Percentiles rank a stretch among this genome's conserved stretches.
Conservation (phyloP, 768 basidiomycete genomes). For the Filobasidium floriforme region DNA sequence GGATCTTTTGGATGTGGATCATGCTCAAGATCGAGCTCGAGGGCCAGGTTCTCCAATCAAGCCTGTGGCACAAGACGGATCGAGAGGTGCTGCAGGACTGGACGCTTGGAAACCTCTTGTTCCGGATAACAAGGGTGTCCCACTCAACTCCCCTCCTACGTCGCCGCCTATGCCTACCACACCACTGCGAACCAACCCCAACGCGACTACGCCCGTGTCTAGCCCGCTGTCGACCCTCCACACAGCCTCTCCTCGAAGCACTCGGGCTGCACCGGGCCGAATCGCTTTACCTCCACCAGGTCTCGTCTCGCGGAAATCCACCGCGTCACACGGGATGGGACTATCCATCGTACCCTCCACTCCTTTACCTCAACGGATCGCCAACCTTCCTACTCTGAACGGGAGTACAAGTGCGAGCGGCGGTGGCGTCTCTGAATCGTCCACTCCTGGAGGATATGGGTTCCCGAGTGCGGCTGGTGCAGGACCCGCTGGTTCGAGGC, state of each 20-base stretch:
- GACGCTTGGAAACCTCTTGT: conserved; percentile 9
- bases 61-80: neutral
- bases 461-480: neutral
- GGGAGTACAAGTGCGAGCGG: conserved; percentile 17
- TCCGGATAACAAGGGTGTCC: conserved; percentile 2
- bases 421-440: neutral
- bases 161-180: neutral
- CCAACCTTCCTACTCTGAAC: conserved; percentile 43
- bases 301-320: conserved; percentile 25
- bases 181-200: neutral
- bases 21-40: neutral
- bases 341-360: conserved; percentile 38
- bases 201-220: neutral
- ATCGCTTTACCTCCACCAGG: conserved; percentile 28
- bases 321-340: conserved; percentile 11
- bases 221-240: too few relatives aligned
- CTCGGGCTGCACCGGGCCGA: neutral
- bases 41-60: neutral
- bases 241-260: neutral
- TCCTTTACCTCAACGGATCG: conserved; percentile 43
- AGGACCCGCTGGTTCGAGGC: neutral
- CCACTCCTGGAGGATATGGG: conserved; percentile 6
- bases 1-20: neutral
- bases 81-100: neutral
- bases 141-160: neutral